phyloP scores from a whole-genome alignment of 345 rosid species.

The Bretschneidera sinensis region DNA sequence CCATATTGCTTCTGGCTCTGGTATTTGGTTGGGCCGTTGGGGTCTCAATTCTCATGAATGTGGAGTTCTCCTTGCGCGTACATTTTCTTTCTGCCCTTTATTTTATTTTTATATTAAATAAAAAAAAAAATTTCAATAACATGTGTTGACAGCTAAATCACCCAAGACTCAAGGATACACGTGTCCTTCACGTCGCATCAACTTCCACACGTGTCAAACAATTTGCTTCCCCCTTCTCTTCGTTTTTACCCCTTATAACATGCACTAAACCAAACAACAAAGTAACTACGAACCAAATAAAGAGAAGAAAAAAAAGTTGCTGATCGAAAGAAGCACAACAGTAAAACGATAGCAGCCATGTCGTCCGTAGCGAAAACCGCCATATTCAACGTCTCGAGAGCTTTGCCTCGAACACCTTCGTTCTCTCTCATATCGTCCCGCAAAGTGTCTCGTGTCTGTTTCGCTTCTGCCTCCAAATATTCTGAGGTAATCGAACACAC shows the following conservation, averaged over 20 bases:
- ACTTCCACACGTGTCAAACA: slow-evolving; percentile 10
- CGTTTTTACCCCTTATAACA: neutral
- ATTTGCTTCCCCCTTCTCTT: slow-evolving; percentile 16
- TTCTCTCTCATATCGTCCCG: slow-evolving; percentile 4
- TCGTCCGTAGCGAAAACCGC: neutral
- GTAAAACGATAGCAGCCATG: slow-evolving; percentile 9
- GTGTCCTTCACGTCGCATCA: slow-evolving; percentile 10
- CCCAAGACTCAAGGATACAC: neutral
- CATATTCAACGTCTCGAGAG: slow-evolving; percentile 9
- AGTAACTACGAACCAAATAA: neutral
- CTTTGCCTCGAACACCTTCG: slow-evolving; percentile 8
- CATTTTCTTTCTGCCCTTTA: too few relatives aligned
- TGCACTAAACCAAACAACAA: too few relatives aligned
- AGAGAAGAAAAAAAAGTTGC: neutral
- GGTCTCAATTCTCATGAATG: too few relatives aligned
- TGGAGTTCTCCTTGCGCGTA: too few relatives aligned
- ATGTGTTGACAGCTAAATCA: too few relatives aligned
- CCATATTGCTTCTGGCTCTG: too few relatives aligned
- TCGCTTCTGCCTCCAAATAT: slow-evolving; percentile 9
- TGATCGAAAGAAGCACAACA: neutral
- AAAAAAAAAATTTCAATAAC: too few relatives aligned
- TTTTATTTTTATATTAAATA: too few relatives aligned
- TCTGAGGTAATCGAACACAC: neutral
- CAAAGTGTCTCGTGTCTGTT: slow-evolving; percentile 15
- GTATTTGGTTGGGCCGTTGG: too few relatives aligned